A percentile compares a stretch with the other conserved stretches of the same genome.
Evolutionary conservation across 2,329 filamentous ascomycete species (phyloP).

Genomic region (Colletotrichum sp.): DNA sequence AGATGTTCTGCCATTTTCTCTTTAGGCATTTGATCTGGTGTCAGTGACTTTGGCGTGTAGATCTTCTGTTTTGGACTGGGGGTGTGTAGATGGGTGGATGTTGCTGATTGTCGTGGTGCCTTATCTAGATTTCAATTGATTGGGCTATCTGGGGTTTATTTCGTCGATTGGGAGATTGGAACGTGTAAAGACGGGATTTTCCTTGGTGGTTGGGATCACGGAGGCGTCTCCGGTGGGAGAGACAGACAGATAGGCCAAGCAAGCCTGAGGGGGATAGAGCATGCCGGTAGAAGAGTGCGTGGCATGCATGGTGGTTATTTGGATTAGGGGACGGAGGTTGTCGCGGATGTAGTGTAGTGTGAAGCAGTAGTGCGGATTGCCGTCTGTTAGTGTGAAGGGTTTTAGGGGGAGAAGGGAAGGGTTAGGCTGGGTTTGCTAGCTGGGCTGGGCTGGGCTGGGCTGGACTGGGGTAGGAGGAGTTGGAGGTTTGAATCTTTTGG

Average conservation of each 20-base stretch:
- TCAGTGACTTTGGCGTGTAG: neutral
- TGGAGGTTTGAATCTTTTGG: neutral
- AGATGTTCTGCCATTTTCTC: neutral
- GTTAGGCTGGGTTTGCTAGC: neutral
- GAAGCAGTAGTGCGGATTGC: constrained; percentile 4
- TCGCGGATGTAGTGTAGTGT: constrained; percentile 7
- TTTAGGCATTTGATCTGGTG: neutral
- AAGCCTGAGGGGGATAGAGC: neutral
- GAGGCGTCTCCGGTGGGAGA: neutral
- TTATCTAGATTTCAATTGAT: neutral
- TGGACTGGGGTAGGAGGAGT: neutral
- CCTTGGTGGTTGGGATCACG: neutral
- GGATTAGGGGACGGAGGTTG: neutral
- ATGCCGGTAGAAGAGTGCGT: neutral
- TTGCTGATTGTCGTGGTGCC: neutral
- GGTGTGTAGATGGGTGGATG: neutral
- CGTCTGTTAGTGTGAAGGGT: neutral
- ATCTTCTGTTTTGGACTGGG: neutral
- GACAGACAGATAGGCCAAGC: neutral
- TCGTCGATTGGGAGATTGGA: neutral
- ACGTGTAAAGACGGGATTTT: neutral
- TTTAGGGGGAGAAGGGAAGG: neutral
- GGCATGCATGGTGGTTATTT: neutral
- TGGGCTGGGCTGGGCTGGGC: neutral
- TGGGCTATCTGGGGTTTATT: neutral